Conservation (phyloP, 2,329 filamentous ascomycete species). For the Septoria linicola region DNA sequence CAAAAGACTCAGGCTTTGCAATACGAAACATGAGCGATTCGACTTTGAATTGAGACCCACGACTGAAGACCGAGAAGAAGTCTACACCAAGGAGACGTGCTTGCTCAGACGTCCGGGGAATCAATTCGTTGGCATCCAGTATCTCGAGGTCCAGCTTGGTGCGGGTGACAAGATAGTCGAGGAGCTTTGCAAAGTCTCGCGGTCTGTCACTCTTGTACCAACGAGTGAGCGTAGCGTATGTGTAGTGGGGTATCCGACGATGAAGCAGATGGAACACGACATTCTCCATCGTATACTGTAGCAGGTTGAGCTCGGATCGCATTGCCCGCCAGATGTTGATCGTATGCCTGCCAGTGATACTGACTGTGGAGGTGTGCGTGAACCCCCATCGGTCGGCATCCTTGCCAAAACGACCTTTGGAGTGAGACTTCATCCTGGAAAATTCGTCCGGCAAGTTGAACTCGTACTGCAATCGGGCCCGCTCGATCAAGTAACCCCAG, state of each 20-base stretch:
- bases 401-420: constrained; percentile 79
- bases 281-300: constrained; percentile 96
- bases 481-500: constrained; percentile 94
- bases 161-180: constrained; percentile 74
- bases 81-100: constrained; percentile 89
- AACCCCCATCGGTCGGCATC: constrained; percentile 90
- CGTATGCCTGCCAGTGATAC: constrained; percentile 90
- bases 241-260: constrained; percentile 82
- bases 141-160: constrained; percentile 86
- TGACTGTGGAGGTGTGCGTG: constrained; percentile 86
- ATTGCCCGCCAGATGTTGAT: constrained; percentile 98
- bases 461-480: constrained; percentile 80
- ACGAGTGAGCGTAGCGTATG: constrained; percentile 70
- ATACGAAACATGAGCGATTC: constrained; percentile 99
- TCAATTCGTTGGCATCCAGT: constrained; percentile 82
- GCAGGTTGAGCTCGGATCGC: constrained; percentile 83
- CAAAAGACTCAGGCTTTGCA: constrained; percentile 91
- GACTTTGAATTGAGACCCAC: constrained; percentile 97
- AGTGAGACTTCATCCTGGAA: constrained; percentile 80
- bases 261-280: constrained; percentile 89
- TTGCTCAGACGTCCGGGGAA: constrained; percentile 88
- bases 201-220: constrained; percentile 75
- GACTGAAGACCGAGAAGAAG: constrained; percentile 93
- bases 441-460: constrained; percentile 89
- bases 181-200: constrained; percentile 68